Percentiles rank a stretch among this genome's conserved stretches.
These are phyloP conservation scores for Salix brachista DNA, from an alignment of 345 rosid species.

Conservation along the genomic window DNA sequence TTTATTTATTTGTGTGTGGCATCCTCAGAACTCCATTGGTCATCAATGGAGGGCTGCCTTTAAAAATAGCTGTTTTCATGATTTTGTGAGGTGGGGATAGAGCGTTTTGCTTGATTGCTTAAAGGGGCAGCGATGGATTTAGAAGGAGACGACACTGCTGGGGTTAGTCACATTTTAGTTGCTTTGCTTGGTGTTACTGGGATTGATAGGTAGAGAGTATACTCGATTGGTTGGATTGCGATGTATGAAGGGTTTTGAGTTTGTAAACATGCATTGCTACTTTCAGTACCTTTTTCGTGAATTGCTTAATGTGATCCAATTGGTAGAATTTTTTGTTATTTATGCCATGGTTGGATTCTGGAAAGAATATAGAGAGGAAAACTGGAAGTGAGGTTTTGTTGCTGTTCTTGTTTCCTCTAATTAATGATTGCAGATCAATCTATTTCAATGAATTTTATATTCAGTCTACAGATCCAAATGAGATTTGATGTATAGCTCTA, in stretches of 20 bases:
- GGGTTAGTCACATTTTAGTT: conserved; percentile 10
- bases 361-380: neutral
- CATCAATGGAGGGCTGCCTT: neutral
- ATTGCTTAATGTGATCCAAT: neutral
- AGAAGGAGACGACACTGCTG: conserved; percentile 15
- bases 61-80: neutral
- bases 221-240: neutral
- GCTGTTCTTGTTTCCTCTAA: neutral
- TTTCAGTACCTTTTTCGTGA: neutral
- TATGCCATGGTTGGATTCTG: neutral
- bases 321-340: neutral
- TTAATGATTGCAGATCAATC: neutral
- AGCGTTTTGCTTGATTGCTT: neutral
- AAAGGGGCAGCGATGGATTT: conserved; percentile 5
- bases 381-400: neutral
- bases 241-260: neutral
- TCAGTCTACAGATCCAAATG: conserved; percentile 7
- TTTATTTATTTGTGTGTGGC: neutral
- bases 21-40: neutral
- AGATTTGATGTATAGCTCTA: neutral
- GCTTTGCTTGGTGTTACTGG: neutral
- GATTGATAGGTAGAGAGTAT: neutral
- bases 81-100: neutral
- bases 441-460: neutral
- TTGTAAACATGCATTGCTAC: neutral